phyloP scores from a whole-genome alignment of 1,284 basidiomycete genomes.

The Puccinia coronata region DNA sequence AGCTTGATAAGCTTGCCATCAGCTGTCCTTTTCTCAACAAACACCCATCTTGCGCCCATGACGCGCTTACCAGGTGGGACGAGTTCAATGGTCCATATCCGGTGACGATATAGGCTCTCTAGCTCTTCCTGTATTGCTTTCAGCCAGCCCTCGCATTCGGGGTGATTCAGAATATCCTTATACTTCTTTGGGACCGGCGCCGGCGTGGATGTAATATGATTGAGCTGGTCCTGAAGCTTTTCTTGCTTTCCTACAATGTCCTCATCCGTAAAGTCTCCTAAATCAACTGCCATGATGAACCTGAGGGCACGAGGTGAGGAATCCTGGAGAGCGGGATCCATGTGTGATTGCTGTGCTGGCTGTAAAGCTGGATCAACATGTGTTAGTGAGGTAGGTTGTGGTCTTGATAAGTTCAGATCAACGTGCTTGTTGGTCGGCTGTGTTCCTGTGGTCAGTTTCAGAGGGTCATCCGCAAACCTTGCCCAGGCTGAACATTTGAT shows the following conservation, averaged over 20 bases:
- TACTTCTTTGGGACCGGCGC: neutral
- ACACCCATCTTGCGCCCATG: too few relatives aligned
- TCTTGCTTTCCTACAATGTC: neutral
- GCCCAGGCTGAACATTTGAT: neutral
- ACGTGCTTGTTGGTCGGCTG: neutral
- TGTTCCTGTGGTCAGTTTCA: neutral
- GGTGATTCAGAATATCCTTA: slow-evolving; percentile 15
- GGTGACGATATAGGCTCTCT: neutral
- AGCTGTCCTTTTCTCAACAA: neutral
- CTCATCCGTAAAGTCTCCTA: too few relatives aligned
- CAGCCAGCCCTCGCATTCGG: neutral
- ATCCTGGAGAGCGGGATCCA: neutral
- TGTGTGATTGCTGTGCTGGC: neutral
- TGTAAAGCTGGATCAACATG: neutral
- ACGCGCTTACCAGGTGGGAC: too few relatives aligned
- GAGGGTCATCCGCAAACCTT: neutral
- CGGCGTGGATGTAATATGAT: neutral
- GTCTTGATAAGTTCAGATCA: too few relatives aligned
- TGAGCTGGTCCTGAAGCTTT: neutral
- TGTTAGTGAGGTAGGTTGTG: neutral
- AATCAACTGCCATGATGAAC: neutral
- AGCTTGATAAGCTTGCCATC: too few relatives aligned
- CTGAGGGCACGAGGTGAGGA: neutral
- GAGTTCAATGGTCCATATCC: neutral
- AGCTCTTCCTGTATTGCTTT: too few relatives aligned